These are phyloP conservation scores for Mentha longifolia DNA, from an alignment of 257 asterid genomes.

Conservation along the genomic window DNA sequence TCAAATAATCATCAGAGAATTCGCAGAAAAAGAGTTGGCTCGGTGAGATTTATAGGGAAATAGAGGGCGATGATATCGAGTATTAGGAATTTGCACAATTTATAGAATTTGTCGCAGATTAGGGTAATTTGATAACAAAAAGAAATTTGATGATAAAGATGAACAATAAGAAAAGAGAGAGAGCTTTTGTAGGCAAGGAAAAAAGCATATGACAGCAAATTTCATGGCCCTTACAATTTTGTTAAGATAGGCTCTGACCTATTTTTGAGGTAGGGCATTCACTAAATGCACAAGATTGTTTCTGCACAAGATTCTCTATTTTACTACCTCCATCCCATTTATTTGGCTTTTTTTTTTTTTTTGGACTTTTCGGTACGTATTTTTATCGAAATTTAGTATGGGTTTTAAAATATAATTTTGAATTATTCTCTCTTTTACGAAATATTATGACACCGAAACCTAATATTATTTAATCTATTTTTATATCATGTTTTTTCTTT, in stretches of 20 bases:
- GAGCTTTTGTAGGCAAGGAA: conserved; percentile 40
- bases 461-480: too few species aligned
- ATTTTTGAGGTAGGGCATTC: conserved; percentile 18
- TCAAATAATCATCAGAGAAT: background rate
- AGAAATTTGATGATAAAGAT: background rate
- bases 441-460: too few species aligned
- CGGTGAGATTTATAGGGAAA: conserved; percentile 40
- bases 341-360: too few species aligned
- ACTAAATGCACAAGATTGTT: background rate
- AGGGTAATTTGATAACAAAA: conserved; percentile 10
- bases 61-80: conserved; percentile 15
- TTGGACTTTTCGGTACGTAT: too few species aligned
- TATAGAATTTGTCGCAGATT: conserved; percentile 14
- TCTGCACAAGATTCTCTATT: background rate
- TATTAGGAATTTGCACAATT: background rate
- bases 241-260: background rate
- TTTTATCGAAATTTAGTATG: too few species aligned
- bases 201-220: conserved; percentile 32
- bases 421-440: too few species aligned
- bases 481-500: too few species aligned
- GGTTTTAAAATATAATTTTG: too few species aligned
- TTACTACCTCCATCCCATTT: too few species aligned
- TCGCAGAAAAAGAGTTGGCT: background rate
- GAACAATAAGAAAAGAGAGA: conserved; percentile 11
- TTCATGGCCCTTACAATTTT: conserved; percentile 17